Evolutionary conservation across 331 rosid species (phyloP).

Genomic region (Ulmus americana): DNA sequence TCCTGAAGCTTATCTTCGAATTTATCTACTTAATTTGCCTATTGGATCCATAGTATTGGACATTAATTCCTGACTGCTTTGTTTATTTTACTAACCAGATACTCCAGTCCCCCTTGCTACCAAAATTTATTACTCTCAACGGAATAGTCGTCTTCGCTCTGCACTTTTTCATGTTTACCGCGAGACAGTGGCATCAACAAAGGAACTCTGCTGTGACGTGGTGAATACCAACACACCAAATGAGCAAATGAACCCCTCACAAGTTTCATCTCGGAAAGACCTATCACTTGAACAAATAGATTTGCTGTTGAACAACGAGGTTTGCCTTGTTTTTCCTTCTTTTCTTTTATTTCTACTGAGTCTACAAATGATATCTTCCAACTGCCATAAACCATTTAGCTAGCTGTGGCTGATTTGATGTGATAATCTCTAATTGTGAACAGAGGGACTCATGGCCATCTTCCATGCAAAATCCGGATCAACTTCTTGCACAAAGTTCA

Average conservation of each 20-base stretch:
- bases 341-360: not conserved
- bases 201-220: conserved; percentile 36
- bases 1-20: conserved; percentile 10
- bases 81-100: conserved; percentile 40
- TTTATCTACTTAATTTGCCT: not conserved
- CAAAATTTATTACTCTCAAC: conserved; percentile 79
- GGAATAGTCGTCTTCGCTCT: conserved; percentile 66
- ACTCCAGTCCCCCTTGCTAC: conserved; percentile 84
- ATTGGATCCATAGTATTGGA: conserved; percentile 16
- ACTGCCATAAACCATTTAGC: conserved; percentile 2
- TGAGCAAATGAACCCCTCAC: conserved; percentile 27
- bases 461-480: conserved; percentile 40
- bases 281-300: conserved; percentile 32
- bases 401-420: conserved; percentile 24
- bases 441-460: conserved; percentile 44
- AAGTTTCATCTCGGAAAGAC: conserved; percentile 33
- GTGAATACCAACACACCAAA: conserved; percentile 30
- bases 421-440: conserved; percentile 18
- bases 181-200: conserved; percentile 47
- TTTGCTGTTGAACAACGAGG: conserved; percentile 33
- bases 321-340: conserved; percentile 21
- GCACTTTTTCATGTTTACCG: conserved; percentile 55
- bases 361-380: not conserved
- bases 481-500: conserved; percentile 43
- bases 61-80: conserved; percentile 18